phyloP scores from a whole-genome alignment of 306 rosid species.

The Benincasa hispida region DNA sequence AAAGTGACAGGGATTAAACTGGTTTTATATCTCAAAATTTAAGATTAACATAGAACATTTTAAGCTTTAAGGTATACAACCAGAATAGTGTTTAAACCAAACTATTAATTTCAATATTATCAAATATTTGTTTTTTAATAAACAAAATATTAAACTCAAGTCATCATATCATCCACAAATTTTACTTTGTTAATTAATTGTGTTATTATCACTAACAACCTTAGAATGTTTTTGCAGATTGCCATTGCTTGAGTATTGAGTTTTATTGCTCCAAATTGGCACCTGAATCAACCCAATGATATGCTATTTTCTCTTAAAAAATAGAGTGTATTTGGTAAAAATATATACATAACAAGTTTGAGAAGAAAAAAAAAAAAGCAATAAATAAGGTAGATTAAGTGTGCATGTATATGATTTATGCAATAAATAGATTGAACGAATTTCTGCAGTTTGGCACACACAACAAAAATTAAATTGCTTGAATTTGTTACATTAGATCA shows the following conservation, averaged over 20 bases:
- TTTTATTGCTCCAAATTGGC: neutral
- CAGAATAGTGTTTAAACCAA: no score
- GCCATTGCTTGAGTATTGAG: neutral
- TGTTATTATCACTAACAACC: no score
- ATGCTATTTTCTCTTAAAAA: neutral
- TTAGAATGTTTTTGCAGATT: neutral
- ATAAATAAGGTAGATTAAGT: neutral
- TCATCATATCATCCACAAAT: neutral
- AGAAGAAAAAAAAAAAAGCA: neutral
- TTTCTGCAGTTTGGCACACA: neutral
- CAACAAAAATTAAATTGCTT: neutral
- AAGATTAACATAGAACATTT: neutral
- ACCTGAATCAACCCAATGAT: neutral
- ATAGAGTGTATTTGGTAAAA: neutral
- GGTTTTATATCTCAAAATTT: no score
- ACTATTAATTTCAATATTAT: no score
- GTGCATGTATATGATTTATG: neutral
- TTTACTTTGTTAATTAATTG: neutral
- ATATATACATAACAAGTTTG: neutral
- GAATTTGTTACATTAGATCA: neutral
- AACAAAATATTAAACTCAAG: no score
- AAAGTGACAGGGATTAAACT: no score
- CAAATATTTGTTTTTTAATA: no score
- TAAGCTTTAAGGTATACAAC: neutral
- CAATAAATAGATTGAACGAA: neutral